A percentile compares a stretch with the other conserved stretches of the same genome.
phyloP scores from a whole-genome alignment of 352 stramenopile genomes.

The Globisporangium solare region DNA sequence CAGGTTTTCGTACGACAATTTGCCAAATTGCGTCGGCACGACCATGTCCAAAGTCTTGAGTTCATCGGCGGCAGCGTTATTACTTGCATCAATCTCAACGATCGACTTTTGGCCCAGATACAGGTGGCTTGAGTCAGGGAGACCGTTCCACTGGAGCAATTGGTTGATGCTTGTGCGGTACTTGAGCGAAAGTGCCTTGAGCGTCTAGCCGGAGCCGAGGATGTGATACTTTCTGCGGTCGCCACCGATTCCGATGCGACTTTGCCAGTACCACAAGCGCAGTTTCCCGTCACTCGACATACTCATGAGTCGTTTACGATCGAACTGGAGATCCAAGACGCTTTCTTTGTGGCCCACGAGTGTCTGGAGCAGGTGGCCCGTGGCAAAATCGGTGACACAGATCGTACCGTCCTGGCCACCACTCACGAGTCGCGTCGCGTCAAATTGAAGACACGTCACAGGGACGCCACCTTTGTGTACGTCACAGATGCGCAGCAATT shows the following conservation, averaged over 20 bases:
- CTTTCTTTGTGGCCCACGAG: slow-evolving; percentile 39
- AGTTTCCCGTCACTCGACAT: slow-evolving; percentile 56
- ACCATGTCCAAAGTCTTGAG: slow-evolving; percentile 49
- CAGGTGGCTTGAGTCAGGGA: slow-evolving; percentile 61
- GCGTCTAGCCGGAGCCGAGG: slow-evolving; percentile 56
- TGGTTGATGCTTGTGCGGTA: slow-evolving; percentile 74
- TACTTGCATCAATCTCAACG: slow-evolving; percentile 45
- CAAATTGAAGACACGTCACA: slow-evolving; percentile 69
- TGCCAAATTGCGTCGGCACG: slow-evolving; percentile 45
- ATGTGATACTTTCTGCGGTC: slow-evolving; percentile 73
- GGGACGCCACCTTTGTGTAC: slow-evolving; percentile 32
- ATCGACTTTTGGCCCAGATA: slow-evolving; percentile 78
- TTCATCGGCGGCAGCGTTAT: slow-evolving; percentile 40
- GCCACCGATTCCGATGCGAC: slow-evolving; percentile 27
- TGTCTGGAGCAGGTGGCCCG: slow-evolving; percentile 60
- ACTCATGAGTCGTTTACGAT: slow-evolving; percentile 60
- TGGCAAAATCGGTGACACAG: slow-evolving; percentile 74
- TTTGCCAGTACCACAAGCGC: slow-evolving; percentile 70
- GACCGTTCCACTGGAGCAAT: slow-evolving; percentile 62
- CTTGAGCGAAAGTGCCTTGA: slow-evolving; percentile 67
- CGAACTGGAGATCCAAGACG: slow-evolving; percentile 69
- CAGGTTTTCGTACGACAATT: slow-evolving; percentile 58
- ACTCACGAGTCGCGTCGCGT: slow-evolving; percentile 71
- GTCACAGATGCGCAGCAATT: slow-evolving; percentile 58
- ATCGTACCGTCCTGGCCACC: slow-evolving; percentile 44